phyloP scores from a whole-genome alignment of 2,329 filamentous ascomycete species.

The Clonostachys sp. region DNA sequence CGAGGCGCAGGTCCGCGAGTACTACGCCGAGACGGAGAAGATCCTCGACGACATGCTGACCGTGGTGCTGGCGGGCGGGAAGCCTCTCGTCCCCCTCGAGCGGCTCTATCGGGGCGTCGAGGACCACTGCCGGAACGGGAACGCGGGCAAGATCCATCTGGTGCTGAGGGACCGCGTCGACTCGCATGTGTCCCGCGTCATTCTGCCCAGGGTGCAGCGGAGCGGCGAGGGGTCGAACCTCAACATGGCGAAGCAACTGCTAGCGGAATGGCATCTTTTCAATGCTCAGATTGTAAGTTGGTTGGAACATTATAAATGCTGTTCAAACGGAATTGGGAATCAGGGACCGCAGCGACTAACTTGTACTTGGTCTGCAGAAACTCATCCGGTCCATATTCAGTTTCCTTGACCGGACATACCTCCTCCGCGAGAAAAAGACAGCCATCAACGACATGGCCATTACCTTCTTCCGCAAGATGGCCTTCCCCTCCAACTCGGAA shows the following conservation, averaged over 20 bases:
- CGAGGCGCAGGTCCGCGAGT: constrained; percentile 62
- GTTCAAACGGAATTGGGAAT: not conserved
- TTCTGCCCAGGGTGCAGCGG: constrained; percentile 51
- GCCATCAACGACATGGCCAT: constrained; percentile 82
- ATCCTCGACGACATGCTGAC: constrained; percentile 71
- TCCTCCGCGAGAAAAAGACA: constrained; percentile 65
- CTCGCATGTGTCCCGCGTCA: constrained; percentile 56
- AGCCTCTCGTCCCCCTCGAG: constrained; percentile 72
- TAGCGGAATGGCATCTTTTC: constrained; percentile 71
- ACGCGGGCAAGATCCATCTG: constrained; percentile 62
- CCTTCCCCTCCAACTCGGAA: constrained; percentile 27
- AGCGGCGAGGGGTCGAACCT: constrained; percentile 50
- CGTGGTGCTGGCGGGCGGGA: constrained; percentile 64
- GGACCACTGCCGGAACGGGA: constrained; percentile 79
- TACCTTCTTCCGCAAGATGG: constrained; percentile 63
- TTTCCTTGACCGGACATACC: constrained; percentile 86
- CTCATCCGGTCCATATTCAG: constrained; percentile 86
- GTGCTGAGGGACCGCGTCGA: constrained; percentile 64
- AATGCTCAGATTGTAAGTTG: constrained; percentile 65
- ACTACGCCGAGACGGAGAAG: constrained; percentile 71
- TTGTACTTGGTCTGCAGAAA: constrained; percentile 37
- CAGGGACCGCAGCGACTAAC: constrained; percentile 2
- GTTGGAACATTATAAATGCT: not conserved
- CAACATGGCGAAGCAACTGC: constrained; percentile 54
- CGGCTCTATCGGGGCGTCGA: constrained; percentile 87